Conservation (phyloP, 108 stramenopile species). For the Craspedostauros australis region DNA sequence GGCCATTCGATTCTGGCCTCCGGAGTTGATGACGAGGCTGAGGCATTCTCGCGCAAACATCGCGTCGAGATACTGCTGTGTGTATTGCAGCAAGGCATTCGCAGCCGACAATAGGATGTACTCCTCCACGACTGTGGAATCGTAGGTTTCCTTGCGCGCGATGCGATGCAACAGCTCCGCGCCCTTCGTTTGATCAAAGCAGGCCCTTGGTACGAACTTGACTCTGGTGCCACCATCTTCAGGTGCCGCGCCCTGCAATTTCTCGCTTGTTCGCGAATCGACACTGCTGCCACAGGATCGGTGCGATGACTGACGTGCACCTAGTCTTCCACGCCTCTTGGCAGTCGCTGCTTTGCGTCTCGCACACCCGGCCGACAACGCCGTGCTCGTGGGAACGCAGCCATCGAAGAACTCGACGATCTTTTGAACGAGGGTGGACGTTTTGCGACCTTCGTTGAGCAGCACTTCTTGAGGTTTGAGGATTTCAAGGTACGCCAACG, state of each 20-base stretch:
- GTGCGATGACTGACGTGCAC: no score
- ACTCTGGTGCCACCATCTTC: slow-evolving; percentile 36
- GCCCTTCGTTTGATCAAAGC: slow-evolving; percentile 87
- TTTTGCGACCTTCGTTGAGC: slow-evolving; percentile 78
- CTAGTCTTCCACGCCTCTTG: no score
- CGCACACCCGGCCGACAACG: no score
- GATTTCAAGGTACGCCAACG: slow-evolving; percentile 62
- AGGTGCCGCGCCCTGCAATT: slow-evolving; percentile 7
- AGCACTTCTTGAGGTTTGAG: slow-evolving; percentile 75
- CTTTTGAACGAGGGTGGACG: slow-evolving; percentile 64
- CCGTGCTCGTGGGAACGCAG: no score
- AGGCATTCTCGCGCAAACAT: slow-evolving; percentile 43
- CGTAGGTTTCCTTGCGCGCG: slow-evolving; percentile 67
- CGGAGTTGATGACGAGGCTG: slow-evolving; percentile 52
- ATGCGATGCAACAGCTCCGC: slow-evolving; percentile 64
- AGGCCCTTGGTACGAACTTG: slow-evolving; percentile 79
- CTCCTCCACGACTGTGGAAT: slow-evolving; percentile 66
- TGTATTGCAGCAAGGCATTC: slow-evolving; percentile 77
- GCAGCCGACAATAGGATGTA: slow-evolving; percentile 80
- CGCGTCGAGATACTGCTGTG: slow-evolving; percentile 65
- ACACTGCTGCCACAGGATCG: no score
- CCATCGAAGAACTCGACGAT: slow-evolving; percentile 43
- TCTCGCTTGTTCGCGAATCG: no score
- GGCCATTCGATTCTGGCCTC: slow-evolving; percentile 73
- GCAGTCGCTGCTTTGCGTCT: no score